Percentiles rank a stretch among this genome's conserved stretches.
phyloP scores from a whole-genome alignment of 345 rosid species.

The Toxicodendron radicans region DNA sequence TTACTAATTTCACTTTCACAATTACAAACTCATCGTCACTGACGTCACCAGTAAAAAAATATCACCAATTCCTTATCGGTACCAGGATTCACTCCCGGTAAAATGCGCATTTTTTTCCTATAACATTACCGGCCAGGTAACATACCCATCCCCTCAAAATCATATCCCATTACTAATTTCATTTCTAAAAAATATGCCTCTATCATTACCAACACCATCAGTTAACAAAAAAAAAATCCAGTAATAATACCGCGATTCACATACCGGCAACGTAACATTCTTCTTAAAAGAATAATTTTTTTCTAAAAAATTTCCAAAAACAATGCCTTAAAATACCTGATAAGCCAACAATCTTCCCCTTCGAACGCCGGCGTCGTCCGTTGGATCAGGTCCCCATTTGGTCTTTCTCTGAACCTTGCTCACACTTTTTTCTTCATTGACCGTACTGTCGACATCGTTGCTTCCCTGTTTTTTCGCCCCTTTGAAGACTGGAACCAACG shows the following conservation, averaged over 20 bases:
- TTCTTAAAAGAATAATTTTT: no score
- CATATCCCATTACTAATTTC: no score
- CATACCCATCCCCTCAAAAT: no score
- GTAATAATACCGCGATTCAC: background rate
- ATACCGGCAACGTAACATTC: background rate
- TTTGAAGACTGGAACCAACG: conserved; percentile 65
- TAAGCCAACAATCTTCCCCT: conserved; percentile 69
- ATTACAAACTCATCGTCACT: no score
- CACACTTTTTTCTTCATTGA: conserved; percentile 41
- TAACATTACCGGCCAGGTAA: no score
- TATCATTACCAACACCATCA: no score
- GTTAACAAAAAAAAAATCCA: background rate
- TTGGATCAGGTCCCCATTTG: conserved; percentile 82
- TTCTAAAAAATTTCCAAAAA: background rate
- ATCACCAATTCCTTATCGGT: no score
- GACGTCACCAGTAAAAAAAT: no score
- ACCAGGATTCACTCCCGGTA: no score
- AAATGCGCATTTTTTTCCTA: no score
- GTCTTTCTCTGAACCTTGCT: conserved; percentile 67
- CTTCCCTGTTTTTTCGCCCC: conserved; percentile 43
- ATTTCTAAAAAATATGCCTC: no score
- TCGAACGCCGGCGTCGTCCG: conserved; percentile 62
- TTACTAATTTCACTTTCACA: no score
- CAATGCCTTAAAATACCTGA: conserved; percentile 61
- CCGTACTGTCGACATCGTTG: conserved; percentile 19